Evolutionary conservation across 305 asterid genomes (phyloP).

Genomic region (Withania somnifera): DNA sequence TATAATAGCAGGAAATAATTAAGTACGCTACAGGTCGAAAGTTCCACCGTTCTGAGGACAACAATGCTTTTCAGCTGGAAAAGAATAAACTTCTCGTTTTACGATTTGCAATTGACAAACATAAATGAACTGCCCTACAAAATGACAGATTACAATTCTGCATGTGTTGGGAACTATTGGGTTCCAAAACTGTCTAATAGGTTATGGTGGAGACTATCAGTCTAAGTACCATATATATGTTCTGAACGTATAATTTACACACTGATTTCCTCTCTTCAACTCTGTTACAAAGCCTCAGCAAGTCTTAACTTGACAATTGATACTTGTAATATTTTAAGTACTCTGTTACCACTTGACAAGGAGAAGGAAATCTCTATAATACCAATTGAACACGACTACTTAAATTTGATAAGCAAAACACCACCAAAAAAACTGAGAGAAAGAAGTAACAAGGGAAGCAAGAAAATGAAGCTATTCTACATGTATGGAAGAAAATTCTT

Average conservation of each 20-base stretch:
- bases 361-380: background rate
- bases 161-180: background rate
- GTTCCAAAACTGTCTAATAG: background rate
- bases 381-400: background rate
- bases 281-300: background rate
- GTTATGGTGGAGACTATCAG: background rate
- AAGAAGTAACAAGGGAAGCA: background rate
- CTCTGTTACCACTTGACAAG: background rate
- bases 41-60: background rate
- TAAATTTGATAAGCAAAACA: background rate
- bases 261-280: background rate
- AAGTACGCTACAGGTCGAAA: no score
- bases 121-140: background rate
- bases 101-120: no score
- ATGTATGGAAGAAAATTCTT: background rate
- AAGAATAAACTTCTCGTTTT: no score
- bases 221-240: background rate
- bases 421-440: no score
- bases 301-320: background rate
- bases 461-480: background rate
- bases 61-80: background rate
- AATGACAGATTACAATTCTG: background rate
- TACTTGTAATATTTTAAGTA: background rate
- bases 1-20: no score
- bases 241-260: background rate